These are phyloP conservation scores for Warburgia ugandensis DNA, from an alignment of 164 flowering plant species.

Conservation along the genomic window DNA sequence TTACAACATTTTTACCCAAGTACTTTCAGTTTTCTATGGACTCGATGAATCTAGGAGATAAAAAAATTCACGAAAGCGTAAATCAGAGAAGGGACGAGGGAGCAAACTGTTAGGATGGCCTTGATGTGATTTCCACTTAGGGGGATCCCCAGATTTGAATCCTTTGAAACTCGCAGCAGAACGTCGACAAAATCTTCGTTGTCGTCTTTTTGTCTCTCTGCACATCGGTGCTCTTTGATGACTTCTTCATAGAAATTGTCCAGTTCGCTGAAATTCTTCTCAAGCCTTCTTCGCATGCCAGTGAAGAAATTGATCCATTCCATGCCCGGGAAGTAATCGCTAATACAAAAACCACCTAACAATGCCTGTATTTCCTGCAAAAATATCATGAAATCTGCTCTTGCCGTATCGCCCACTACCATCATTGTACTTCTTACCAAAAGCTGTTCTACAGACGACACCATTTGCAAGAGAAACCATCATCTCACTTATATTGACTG, in stretches of 20 bases:
- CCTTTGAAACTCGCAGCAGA: background rate
- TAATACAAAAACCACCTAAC: constrained; percentile 6
- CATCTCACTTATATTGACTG: constrained; percentile 12
- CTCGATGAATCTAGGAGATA: too few species aligned
- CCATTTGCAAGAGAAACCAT: constrained; percentile 11
- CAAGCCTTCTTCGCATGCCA: too few species aligned
- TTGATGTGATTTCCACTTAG: background rate
- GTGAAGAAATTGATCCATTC: too few species aligned
- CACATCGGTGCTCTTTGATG: background rate
- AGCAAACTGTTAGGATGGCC: background rate
- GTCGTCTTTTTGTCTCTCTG: background rate
- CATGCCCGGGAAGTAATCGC: too few species aligned
- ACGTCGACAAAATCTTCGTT: background rate
- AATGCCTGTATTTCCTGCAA: constrained; percentile 5
- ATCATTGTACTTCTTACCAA: constrained; percentile 14
- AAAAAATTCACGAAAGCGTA: too few species aligned
- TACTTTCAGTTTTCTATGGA: too few species aligned
- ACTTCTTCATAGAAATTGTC: background rate
- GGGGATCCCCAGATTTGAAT: constrained; percentile 1
- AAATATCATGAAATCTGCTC: background rate
- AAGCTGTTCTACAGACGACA: constrained; percentile 15
- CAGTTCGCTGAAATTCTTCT: background rate
- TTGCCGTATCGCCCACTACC: background rate
- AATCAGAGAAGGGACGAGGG: background rate
- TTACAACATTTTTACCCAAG: too few species aligned